These are phyloP conservation scores for Suhomyces kilbournensis DNA, from an alignment of 805 yeast species.

Conservation along the genomic window DNA sequence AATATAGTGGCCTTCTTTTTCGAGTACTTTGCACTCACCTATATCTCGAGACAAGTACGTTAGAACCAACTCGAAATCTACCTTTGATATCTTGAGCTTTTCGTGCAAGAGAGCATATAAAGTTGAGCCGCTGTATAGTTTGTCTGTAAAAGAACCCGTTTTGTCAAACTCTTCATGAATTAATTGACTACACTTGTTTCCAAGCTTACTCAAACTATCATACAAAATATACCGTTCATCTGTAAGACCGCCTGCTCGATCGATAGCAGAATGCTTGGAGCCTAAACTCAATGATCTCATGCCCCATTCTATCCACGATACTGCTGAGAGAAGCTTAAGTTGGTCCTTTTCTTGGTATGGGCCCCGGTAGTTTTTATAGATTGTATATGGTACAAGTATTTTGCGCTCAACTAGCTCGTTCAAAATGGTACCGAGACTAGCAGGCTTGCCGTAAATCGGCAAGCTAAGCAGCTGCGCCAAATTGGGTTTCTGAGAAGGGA, in stretches of 20 bases:
- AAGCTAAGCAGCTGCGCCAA: slow-evolving; percentile 19
- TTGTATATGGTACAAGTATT: slow-evolving; percentile 18
- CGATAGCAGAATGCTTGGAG: not conserved
- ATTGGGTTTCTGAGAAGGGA: slow-evolving; percentile 14
- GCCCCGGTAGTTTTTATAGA: slow-evolving; percentile 3
- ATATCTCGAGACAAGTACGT: slow-evolving; percentile 27
- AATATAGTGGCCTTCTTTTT: slow-evolving; percentile 6
- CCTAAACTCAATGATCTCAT: not conserved
- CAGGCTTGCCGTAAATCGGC: slow-evolving; percentile 32
- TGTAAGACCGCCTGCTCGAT: slow-evolving; percentile 12
- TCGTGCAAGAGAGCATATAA: slow-evolving; percentile 9
- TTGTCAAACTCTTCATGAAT: slow-evolving; percentile 6
- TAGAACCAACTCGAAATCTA: slow-evolving; percentile 28
- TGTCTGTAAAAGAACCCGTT: slow-evolving; percentile 15
- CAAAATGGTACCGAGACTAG: slow-evolving; percentile 22
- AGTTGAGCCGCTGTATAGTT: slow-evolving; percentile 12
- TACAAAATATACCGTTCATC: slow-evolving; percentile 24
- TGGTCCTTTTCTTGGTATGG: not conserved
- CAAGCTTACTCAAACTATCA: slow-evolving; percentile 15
- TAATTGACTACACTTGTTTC: not conserved
- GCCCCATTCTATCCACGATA: slow-evolving; percentile 15
- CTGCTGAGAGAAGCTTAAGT: slow-evolving; percentile 9
- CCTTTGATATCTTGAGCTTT: slow-evolving; percentile 12
- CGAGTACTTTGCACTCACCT: slow-evolving; percentile 7
- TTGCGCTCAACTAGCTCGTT: slow-evolving; percentile 20